Percentiles rank a stretch among this genome's conserved stretches.
Evolutionary conservation across 208 protist genomes (phyloP).

Genomic region (Angomonas desouzai): DNA sequence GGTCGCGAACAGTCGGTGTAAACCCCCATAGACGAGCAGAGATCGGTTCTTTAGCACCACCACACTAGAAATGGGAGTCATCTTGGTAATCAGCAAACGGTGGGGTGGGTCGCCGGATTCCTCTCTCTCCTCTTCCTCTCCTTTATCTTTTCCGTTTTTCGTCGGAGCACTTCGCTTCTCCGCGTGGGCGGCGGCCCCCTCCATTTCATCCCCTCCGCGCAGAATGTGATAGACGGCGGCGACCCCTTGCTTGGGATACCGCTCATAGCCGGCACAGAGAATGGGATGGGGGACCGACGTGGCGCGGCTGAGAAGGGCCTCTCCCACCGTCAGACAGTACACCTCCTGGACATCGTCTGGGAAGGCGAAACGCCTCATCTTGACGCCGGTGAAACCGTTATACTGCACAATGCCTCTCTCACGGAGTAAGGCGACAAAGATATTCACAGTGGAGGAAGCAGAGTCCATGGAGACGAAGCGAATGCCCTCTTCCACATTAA

Average conservation of each 20-base stretch:
- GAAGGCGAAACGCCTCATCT: conserved; percentile 40
- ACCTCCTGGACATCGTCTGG: conserved; percentile 31
- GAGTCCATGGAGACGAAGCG: conserved; percentile 37
- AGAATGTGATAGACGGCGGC: conserved; percentile 25
- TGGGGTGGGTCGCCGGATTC: conserved; percentile 16
- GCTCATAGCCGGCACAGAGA: conserved; percentile 28
- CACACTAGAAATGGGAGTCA: conserved; percentile 25
- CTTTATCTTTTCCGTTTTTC: neutral
- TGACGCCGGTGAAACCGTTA: conserved; percentile 56
- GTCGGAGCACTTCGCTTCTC: neutral
- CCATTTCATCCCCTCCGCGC: neutral
- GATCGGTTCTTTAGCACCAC: conserved; percentile 28
- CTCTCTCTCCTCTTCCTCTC: conserved; percentile 1
- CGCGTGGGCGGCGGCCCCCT: neutral
- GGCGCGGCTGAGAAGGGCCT: conserved; percentile 17
- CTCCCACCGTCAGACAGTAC: conserved; percentile 21
- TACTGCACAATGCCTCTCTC: conserved; percentile 63
- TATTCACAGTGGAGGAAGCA: conserved; percentile 14
- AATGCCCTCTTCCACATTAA: conserved; percentile 50
- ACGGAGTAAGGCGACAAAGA: conserved; percentile 56
- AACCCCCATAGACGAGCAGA: conserved; percentile 52
- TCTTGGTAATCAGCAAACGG: conserved; percentile 22
- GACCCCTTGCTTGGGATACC: conserved; percentile 15
- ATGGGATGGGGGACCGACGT: neutral
- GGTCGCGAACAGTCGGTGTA: conserved; percentile 34